Evolutionary conservation across 2,329 filamentous ascomycete genomes (phyloP), one percentile per base, ranked within the genome.

Genomic region (Sclerotinia sclerotiorum): DNA sequence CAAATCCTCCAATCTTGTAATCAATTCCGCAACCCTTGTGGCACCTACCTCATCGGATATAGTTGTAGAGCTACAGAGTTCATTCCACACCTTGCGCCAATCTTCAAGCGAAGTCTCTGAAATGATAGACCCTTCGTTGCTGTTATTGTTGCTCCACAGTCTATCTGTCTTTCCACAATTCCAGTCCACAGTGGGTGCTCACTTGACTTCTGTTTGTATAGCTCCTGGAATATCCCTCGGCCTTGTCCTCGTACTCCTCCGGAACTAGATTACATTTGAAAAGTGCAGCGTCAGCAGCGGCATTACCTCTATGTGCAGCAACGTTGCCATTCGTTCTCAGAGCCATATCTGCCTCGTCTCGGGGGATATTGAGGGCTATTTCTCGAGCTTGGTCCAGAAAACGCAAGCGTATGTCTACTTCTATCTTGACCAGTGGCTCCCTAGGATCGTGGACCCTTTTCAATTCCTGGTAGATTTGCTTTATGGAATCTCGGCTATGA

Each of bases 361-460:
- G 15, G 4, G 44, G 3, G 8, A 42, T 27, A 8, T 7, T 1
- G 3, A 63, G 42, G 8, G 39, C 27, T 0, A 17, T 39, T 13
- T 55, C 35, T 60, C 54, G 46, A n/a, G 57, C 68, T 56, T 69
- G 60, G 1, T 70, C 57, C 0, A 70, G 46, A 42, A 62, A 70
- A 0, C 64, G 48, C 8, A 48, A 17, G 19, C 68, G 32, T 15
- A 69, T 55, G 6, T 62, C 68, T 35, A 35, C 68, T 48, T 65
- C 65, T 49, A 68, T 66, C 19, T 70, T 39, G 3, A 57, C 56
- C n/a, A 68, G n/a, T 11, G 69, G 69, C 15, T 58, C 24, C n/a
- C 19, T 10, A 19, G 29, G 21, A 52, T 46, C 29, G 6, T 29
- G 8, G 0, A 7, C 4, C 5, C 10, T 7, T 29, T 61, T 55